Evolutionary conservation across 257 asterid genomes (phyloP).

Genomic region (Datura wrightii): DNA sequence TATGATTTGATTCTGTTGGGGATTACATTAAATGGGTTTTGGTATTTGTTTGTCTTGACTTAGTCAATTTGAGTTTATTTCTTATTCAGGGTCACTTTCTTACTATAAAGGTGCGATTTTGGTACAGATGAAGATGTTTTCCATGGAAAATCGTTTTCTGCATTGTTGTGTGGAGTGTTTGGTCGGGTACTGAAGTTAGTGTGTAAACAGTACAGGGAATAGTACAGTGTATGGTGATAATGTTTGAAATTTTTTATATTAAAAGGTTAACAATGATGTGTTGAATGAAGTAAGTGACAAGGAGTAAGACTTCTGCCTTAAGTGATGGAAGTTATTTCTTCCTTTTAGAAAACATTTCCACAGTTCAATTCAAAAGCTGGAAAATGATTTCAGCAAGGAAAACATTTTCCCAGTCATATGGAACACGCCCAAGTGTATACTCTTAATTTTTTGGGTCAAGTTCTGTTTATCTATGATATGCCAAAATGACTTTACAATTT

Average conservation of each 20-base stretch:
- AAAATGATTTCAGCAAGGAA: not conserved
- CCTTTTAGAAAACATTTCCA: not conserved
- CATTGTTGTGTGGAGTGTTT: not conserved
- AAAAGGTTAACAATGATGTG: not conserved
- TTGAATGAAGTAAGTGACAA: not conserved
- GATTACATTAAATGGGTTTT: not conserved
- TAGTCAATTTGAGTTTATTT: not conserved
- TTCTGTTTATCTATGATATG: not conserved
- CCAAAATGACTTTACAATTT: not conserved
- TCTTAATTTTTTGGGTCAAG: not conserved
- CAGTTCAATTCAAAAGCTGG: not conserved
- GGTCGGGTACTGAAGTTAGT: slow-evolving; percentile 2
- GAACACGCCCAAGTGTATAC: not conserved
- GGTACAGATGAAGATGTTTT: not conserved
- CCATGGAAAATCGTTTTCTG: not conserved
- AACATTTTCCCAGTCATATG: not conserved
- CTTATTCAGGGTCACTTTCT: not conserved
- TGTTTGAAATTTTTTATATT: not conserved
- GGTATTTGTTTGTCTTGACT: not conserved
- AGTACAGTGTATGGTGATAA: not conserved
- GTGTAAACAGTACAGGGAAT: not conserved
- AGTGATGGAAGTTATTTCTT: not conserved
- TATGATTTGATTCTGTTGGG: not conserved
- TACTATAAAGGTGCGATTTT: not conserved
- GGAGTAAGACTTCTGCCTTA: not conserved